Conservation (phyloP, 208 protist genomes). For the Leishmania turanica region DNA sequence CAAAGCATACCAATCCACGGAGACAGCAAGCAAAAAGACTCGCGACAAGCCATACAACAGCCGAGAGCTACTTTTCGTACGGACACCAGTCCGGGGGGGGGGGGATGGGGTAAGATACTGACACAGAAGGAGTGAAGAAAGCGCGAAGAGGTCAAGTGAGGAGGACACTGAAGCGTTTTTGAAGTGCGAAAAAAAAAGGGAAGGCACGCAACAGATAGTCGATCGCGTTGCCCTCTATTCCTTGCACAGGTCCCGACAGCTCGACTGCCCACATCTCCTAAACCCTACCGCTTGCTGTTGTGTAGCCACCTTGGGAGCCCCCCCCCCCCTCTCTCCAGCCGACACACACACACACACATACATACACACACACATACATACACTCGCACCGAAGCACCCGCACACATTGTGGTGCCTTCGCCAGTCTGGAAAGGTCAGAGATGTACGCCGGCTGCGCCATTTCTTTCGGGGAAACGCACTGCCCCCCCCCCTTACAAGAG, state of each 20-base stretch:
- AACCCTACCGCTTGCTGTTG: not conserved
- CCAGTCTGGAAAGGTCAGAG: not conserved
- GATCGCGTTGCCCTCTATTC: not conserved
- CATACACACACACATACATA: too few relatives aligned
- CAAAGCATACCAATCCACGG: not conserved
- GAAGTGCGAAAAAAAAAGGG: not conserved
- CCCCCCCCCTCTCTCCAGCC: not conserved
- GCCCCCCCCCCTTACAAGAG: not conserved
- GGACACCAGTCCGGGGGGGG: not conserved
- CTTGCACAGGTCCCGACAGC: not conserved
- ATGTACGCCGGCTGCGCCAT: not conserved
- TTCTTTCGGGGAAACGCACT: not conserved
- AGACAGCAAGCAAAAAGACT: not conserved
- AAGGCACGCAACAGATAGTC: not conserved
- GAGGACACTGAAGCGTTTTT: not conserved
- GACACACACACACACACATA: too few relatives aligned
- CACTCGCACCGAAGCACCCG: too few relatives aligned
- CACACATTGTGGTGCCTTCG: not conserved
- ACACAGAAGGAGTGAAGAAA: not conserved
- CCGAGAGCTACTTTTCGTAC: not conserved
- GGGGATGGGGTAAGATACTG: not conserved
- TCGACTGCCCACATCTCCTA: not conserved
- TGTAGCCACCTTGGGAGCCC: not conserved
- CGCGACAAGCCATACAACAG: not conserved
- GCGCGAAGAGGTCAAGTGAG: not conserved